Evolutionary conservation across 495 filamentous ascomycete genomes (phyloP), one percentile per base, ranked within the genome.

Genomic region (Hyaloscypha hepaticicola): DNA sequence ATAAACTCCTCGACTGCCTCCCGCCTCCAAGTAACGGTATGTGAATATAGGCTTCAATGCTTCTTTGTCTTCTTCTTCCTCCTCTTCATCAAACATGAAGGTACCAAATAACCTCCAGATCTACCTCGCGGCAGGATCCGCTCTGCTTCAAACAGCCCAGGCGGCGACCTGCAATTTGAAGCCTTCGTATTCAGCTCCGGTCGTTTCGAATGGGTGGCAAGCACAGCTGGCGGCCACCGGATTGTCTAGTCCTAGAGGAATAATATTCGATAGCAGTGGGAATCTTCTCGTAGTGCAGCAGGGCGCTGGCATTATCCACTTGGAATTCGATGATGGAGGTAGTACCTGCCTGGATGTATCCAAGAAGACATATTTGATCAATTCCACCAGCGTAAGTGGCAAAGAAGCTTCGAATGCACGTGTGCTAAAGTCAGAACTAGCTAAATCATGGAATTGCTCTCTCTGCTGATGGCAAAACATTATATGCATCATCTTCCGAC

Each of bases 361-460:
- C 45, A 69, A 76, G 28, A 74, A 72, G 41, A 77, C 73, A 12
- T 65, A 74, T 21, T 61, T 85, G 19, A 66, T 82, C 19, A 67
- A 75, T 28, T 60, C 73, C 57, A 67, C 69, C 14, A 64, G 38
- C 19, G 83, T 84, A 74, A 72, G 78, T 72, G 5, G 73, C 68
- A 74, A 69, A 60, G 72, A 67, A 22, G 19, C 45, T 14, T 28
- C 29, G 16, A 22, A 22, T n/a, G 38, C n/a, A 28, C 1, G 27
- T 45, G 1, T 28, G 3, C n/a, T 41, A 31, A 58, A 34, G n/a
- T 3, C 55, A 26, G 16, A 41, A 6, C 9, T 51, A 87, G 78
- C 74, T 89, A 11, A 87, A 87, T 67, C 89, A 92, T 69, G 89
- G 90, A 19, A 79, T 92, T 31, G 82, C 84, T 33, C 69, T 92